phyloP scores from a whole-genome alignment of 805 yeast species.

The Candida germanica region DNA sequence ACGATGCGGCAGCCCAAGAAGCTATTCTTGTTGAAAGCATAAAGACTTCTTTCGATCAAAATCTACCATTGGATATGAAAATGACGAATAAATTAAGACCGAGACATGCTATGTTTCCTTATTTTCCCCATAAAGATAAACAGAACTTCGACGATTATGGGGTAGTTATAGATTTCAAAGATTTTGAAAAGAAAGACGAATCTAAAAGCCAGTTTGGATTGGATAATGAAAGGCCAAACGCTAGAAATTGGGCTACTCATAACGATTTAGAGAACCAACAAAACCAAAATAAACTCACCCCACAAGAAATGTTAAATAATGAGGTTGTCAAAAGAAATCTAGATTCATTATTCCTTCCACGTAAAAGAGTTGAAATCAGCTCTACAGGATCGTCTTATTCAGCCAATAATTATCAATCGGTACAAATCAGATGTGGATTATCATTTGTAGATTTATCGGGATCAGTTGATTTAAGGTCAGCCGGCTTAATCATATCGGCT shows the following conservation, averaged over 20 bases:
- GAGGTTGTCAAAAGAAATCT: conserved; percentile 37
- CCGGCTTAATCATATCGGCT: conserved; percentile 71
- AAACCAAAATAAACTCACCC: conserved; percentile 33
- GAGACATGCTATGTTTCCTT: conserved; percentile 75
- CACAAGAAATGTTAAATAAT: conserved; percentile 41
- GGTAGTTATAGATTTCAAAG: conserved; percentile 61
- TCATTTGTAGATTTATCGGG: conserved; percentile 82
- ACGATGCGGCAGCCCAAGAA: conserved; percentile 39
- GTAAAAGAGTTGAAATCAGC: conserved; percentile 31
- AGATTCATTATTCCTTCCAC: conserved; percentile 54
- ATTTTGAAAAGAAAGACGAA: conserved; percentile 58
- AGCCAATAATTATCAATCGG: conserved; percentile 13
- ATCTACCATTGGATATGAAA: conserved; percentile 54
- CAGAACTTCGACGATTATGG: conserved; percentile 86
- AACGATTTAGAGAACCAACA: conserved; percentile 18
- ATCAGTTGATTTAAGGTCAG: conserved; percentile 77
- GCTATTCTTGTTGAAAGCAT: conserved; percentile 38
- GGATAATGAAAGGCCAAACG: conserved; percentile 32
- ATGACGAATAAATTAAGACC: conserved; percentile 42
- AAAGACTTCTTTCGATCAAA: conserved; percentile 36
- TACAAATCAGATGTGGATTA: conserved; percentile 61
- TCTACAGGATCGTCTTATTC: conserved; percentile 18
- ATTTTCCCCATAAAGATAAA: conserved; percentile 43
- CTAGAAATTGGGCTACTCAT: conserved; percentile 25
- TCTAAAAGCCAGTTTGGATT: conserved; percentile 35